phyloP scores from a whole-genome alignment of 2,329 filamentous ascomycete species.

The Cladosporium sp. region DNA sequence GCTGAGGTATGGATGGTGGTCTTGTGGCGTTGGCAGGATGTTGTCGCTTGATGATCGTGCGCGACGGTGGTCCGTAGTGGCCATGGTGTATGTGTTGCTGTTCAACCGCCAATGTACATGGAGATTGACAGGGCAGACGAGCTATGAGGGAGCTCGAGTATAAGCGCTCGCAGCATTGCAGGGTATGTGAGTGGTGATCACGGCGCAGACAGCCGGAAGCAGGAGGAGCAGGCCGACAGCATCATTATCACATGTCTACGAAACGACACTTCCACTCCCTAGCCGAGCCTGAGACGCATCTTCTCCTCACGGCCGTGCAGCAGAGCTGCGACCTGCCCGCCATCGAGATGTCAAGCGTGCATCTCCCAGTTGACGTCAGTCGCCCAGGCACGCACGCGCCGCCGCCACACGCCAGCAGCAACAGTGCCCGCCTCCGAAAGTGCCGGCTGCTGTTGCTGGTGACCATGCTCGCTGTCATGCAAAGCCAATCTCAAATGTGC shows the following conservation, averaged over 20 bases:
- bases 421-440: background rate
- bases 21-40: slow-evolving; percentile 28
- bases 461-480: background rate
- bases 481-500: background rate
- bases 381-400: background rate
- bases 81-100: background rate
- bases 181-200: background rate
- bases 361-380: background rate
- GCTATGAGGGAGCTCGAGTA: background rate
- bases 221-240: background rate
- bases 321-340: background rate
- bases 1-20: slow-evolving; percentile 47
- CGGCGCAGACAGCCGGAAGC: background rate
- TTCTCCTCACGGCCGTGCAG: background rate
- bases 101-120: background rate
- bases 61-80: slow-evolving; percentile 26
- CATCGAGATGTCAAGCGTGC: background rate
- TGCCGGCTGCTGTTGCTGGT: background rate
- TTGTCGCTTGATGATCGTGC: slow-evolving; percentile 27
- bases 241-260: slow-evolving; percentile 12
- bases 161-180: background rate
- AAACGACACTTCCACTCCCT: background rate
- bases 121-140: background rate
- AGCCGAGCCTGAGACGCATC: background rate
- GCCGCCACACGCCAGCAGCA: background rate